phyloP scores from a whole-genome alignment of 192 early-diverging fungal species.

The Cladochytrium replicatum region DNA sequence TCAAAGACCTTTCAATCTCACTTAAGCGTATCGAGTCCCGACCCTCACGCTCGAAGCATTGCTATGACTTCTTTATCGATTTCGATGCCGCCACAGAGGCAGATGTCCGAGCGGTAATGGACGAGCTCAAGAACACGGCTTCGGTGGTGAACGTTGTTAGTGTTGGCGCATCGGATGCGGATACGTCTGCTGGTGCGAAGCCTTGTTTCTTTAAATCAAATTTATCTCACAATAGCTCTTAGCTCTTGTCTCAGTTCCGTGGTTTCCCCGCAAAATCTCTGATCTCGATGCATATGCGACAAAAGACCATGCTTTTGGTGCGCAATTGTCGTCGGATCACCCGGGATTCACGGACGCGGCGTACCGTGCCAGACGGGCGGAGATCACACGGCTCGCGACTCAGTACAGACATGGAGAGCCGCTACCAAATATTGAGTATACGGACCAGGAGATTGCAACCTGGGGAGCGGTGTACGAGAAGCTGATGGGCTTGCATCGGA shows the following conservation, averaged over 20 bases:
- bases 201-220: too few relatives aligned
- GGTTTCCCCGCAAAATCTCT: constrained; percentile 89
- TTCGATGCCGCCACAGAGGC: constrained; percentile 56
- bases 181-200: too few relatives aligned
- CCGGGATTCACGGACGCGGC: constrained; percentile 80
- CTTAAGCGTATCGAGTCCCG: constrained; percentile 94
- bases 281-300: constrained; percentile 90
- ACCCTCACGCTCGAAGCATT: constrained; percentile 67
- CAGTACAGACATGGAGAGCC: constrained; percentile 63
- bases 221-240: too few relatives aligned
- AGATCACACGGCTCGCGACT: constrained; percentile 79
- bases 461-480: constrained; percentile 74
- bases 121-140: constrained; percentile 55
- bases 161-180: constrained; percentile 32
- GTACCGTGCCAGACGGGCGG: constrained; percentile 73
- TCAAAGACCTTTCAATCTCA: constrained; percentile 63
- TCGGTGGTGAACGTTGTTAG: constrained; percentile 61
- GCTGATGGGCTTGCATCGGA: constrained; percentile 63
- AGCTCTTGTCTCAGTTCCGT: too few relatives aligned
- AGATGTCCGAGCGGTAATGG: constrained; percentile 50
- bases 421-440: constrained; percentile 76
- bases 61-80: constrained; percentile 94
- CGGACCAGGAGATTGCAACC: constrained; percentile 63
- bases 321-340: constrained; percentile 64
- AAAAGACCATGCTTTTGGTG: too few relatives aligned